Conservation (phyloP, 116 monocot genomes). For the Posidonia oceanica region DNA sequence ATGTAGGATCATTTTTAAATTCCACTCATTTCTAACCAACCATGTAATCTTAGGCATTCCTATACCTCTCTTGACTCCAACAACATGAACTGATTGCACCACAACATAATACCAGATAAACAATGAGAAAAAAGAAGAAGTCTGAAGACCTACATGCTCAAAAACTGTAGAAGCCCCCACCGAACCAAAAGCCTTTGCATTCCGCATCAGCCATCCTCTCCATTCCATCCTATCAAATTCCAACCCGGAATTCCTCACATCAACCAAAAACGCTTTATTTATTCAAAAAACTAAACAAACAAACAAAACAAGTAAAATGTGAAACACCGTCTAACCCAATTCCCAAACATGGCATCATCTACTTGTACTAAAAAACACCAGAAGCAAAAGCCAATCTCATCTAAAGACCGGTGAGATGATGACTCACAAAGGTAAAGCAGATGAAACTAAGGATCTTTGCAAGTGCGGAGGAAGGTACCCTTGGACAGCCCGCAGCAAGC, state of each 20-base stretch:
- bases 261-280: background rate
- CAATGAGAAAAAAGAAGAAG: background rate
- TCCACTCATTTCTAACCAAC: no score
- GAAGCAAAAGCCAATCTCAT: background rate
- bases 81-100: background rate
- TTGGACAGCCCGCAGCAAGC: slow-evolving; percentile 88
- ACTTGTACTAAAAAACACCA: background rate
- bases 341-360: background rate
- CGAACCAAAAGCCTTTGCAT: slow-evolving; percentile 1
- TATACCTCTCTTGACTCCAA: background rate
- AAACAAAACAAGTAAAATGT: background rate
- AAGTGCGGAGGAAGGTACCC: slow-evolving; percentile 58
- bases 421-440: slow-evolving; percentile 9
- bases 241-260: slow-evolving; percentile 14
- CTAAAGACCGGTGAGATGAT: slow-evolving; percentile 1
- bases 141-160: slow-evolving; percentile 8
- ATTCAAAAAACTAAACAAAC: background rate
- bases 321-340: background rate
- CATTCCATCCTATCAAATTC: slow-evolving; percentile 25
- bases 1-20: no score
- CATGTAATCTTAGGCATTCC: background rate
- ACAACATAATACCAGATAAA: background rate
- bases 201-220: slow-evolving; percentile 25
- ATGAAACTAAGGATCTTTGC: slow-evolving; percentile 27
- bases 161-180: slow-evolving; percentile 4